Evolutionary conservation across 345 rosid genomes (phyloP).

Genomic region (Eucalyptus viminalis): DNA sequence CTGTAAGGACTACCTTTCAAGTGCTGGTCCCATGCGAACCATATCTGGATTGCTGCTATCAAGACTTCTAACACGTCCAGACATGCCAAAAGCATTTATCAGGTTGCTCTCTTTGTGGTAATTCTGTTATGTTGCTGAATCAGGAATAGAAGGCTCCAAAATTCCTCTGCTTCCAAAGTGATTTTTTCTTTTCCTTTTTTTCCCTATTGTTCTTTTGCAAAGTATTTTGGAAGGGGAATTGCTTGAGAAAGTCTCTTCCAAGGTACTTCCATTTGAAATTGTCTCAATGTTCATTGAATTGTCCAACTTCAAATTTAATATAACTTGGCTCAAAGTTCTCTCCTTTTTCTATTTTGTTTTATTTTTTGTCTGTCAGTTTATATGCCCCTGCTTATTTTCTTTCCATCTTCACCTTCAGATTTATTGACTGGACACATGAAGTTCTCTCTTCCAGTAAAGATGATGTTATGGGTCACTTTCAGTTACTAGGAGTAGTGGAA

Average conservation of each 20-base stretch:
- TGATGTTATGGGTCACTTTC: slow-evolving; percentile 53
- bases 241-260: not conserved
- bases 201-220: not conserved
- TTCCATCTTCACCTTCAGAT: slow-evolving; percentile 24
- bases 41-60: slow-evolving; percentile 82
- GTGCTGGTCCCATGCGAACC: slow-evolving; percentile 90
- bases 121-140: not conserved
- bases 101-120: slow-evolving; percentile 23
- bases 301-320: not conserved
- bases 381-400: not conserved
- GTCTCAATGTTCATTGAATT: not conserved
- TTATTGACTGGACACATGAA: slow-evolving; percentile 77
- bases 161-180: not conserved
- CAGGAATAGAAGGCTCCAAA: not conserved
- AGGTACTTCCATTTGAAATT: not conserved
- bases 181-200: not conserved
- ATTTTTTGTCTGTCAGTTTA: not conserved
- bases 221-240: not conserved
- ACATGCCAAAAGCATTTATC: slow-evolving; percentile 74
- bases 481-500: slow-evolving; percentile 75
- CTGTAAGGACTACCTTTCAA: slow-evolving; percentile 81
- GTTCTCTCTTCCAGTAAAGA: slow-evolving; percentile 51
- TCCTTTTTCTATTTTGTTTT: not conserved
- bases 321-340: not conserved
- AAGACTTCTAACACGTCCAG: slow-evolving; percentile 84